These are phyloP conservation scores for Craterostigma plantagineum DNA, from an alignment of 257 asterid species.

Conservation along the genomic window DNA sequence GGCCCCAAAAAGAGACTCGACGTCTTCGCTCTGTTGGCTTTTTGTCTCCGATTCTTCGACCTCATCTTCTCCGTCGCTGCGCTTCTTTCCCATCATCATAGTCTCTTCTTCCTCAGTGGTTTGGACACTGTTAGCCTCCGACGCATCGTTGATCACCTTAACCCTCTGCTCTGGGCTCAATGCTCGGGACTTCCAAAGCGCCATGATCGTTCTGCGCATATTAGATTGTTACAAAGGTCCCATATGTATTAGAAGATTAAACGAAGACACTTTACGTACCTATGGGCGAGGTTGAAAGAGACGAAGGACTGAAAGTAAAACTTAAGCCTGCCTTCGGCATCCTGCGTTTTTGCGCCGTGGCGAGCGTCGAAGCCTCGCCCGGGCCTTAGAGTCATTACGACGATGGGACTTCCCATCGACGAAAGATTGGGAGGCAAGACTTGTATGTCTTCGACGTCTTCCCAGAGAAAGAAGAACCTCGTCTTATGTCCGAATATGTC, in stretches of 20 bases:
- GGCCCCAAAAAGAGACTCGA: conserved; percentile 39
- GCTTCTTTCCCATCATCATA: conserved; percentile 50
- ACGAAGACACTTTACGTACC: conserved; percentile 16
- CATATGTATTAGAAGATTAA: neutral
- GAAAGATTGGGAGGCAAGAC: conserved; percentile 78
- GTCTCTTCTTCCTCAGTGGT: conserved; percentile 41
- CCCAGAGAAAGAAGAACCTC: conserved; percentile 91
- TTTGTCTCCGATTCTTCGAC: conserved; percentile 46
- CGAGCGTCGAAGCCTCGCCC: conserved; percentile 88
- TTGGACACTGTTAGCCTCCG: conserved; percentile 41
- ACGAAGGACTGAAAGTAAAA: conserved; percentile 89
- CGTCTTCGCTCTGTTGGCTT: conserved; percentile 52
- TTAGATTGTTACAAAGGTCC: neutral
- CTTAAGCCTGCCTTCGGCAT: conserved; percentile 80
- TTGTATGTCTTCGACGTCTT: conserved; percentile 87
- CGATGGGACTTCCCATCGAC: conserved; percentile 92
- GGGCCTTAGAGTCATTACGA: conserved; percentile 59
- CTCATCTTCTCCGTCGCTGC: conserved; percentile 13
- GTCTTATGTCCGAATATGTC: conserved; percentile 95
- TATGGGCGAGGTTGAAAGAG: conserved; percentile 70
- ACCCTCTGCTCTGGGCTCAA: conserved; percentile 89
- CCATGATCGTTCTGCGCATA: conserved; percentile 66
- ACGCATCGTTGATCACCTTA: conserved; percentile 59
- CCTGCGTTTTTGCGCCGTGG: conserved; percentile 92
- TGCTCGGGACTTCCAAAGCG: conserved; percentile 83